Base-by-base conservation (phyloP, 169 alveolate species). In the Eimeria acervulina region DNA sequence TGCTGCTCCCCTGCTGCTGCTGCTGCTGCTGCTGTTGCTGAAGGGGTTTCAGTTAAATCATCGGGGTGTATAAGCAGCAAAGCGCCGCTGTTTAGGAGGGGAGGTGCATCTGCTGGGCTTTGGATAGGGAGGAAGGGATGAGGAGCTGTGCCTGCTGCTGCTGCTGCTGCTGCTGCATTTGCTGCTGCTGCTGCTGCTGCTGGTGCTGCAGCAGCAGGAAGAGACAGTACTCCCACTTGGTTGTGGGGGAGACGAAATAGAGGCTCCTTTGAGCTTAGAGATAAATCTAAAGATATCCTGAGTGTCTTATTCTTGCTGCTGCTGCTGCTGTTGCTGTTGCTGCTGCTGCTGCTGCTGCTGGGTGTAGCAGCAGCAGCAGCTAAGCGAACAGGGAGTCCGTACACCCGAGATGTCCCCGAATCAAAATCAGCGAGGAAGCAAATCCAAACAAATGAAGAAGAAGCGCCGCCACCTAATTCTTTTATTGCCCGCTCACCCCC, bases 401-500 rank as follows among this genome's bases (percentile, higher is more conserved):
- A 78, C 33, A 78, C 89, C 89, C 89, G 89, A 78, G 89, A 78
- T 8, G 26, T 31, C 52, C 89, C 89, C 55, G 89, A 19, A 12
- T 78, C 89, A 31, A 78, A 78, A 63, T 78, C 89, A 12, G 63
- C 89, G 63, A 78, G 89, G 42, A 78, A 78, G 31, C 89, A 78
- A 78, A 36, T 38, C 89, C 89, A 78, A 36, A 78, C 66, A 0
- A 40, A 6, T 38, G 89, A 31, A 21, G 89, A 78, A 42, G 89
- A 40, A 10, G 5, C 38, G 12, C 89, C 89, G 12, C 52, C 6
- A 1, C 63, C 10, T 63, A 78, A 2, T 63, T 78, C 89, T 31
- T 38, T 38, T 28, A 78, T 23, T n/a, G 63, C 89, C 21, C 63
- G 55, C 55, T 78, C 89, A 17, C 89, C 89, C 7, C 89, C 89